Base-by-base conservation (phyloP, 2,329 filamentous ascomycete genomes). In the Aspergillus terreus region DNA sequence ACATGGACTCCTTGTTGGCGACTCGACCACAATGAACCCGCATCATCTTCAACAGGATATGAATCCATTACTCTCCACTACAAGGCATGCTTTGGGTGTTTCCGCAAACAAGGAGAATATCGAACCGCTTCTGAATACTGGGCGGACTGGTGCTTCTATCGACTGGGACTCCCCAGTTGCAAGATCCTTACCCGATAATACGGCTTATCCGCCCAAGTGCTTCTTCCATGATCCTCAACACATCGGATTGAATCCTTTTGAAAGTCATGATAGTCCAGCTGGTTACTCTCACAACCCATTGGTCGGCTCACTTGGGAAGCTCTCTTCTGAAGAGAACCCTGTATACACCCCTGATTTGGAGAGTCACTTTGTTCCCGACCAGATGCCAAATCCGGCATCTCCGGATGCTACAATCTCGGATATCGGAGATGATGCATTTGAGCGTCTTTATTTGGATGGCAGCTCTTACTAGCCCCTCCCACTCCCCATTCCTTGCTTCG, bases 81-180 rank as follows among this genome's bases (percentile, higher is more conserved):
- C 27, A 42, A 53, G 44, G 4, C 53, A 59, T 50, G 43, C 47
- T 17, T 49, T 54, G 15, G 53, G 43, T 14, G 42, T 53, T 35
- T 23, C 54, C n/a, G 52, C 48, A 45, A 50, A 57, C n/a, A 71
- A 73, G 46, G 71, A 72, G 51, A 72, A 72, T 47, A 63, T 72
- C n/a, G 70, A 71, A 38, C 70, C 69, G 4, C 58, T 65, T 43
- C 41, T 68, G 40, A 57, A 65, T 45, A 33, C 51, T 15, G 61
- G 58, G 38, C 60, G 58, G 43, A 56, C 65, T 25, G 65, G 66
- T 19, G 41, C 58, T 41, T 53, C 57, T 40, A 51, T 57, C n/a
- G 55, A 47, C 30, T 68, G 63, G 62, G 44, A 60, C 19, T 63
- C 65, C 12, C 63, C 63, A 10, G 33, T 55, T 60, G 17, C 35